A percentile compares a stretch with the other conserved stretches of the same genome.
Conservation (phyloP, 169 alveolate genomes). For the Plasmodium billcollinsi region DNA sequence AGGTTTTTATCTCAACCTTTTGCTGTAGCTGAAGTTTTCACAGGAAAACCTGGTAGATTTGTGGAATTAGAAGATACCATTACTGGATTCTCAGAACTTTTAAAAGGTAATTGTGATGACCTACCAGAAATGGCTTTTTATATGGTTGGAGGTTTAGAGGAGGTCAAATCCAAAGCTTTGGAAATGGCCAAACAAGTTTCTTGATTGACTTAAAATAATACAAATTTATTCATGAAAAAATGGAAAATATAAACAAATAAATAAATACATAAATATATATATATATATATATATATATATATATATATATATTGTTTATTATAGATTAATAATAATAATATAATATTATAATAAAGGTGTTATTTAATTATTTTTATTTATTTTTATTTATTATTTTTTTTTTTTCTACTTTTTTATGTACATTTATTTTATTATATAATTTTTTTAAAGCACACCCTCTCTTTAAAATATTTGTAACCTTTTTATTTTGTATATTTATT, state of each 20-base stretch:
- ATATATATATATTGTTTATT: too few relatives aligned
- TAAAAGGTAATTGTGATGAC: constrained; percentile 96
- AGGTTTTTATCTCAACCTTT: constrained; percentile 97
- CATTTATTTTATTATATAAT: too few relatives aligned
- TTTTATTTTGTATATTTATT: too few relatives aligned
- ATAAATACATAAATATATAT: not conserved
- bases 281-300: not conserved
- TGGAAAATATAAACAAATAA: not conserved
- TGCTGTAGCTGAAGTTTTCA: constrained; percentile 96
- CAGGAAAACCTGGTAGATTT: constrained; percentile 96
- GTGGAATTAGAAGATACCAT: constrained; percentile 95
- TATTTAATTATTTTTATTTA: too few relatives aligned
- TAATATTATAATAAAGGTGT: too few relatives aligned
- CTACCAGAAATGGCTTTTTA: constrained; percentile 97
- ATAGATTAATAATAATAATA: too few relatives aligned
- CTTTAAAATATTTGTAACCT: too few relatives aligned
- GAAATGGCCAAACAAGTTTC: constrained; percentile 81
- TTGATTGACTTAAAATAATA: not conserved
- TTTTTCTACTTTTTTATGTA: too few relatives aligned
- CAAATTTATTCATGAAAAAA: not conserved
- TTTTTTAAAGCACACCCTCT: too few relatives aligned
- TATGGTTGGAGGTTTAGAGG: constrained; percentile 96
- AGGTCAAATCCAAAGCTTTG: constrained; percentile 92
- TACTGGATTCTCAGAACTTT: constrained; percentile 90
- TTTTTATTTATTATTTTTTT: too few relatives aligned